A percentile compares a stretch with the other conserved stretches of the same genome.
phyloP scores from a whole-genome alignment of 2,329 filamentous ascomycete species.

The Aspergillus costaricaensis region DNA sequence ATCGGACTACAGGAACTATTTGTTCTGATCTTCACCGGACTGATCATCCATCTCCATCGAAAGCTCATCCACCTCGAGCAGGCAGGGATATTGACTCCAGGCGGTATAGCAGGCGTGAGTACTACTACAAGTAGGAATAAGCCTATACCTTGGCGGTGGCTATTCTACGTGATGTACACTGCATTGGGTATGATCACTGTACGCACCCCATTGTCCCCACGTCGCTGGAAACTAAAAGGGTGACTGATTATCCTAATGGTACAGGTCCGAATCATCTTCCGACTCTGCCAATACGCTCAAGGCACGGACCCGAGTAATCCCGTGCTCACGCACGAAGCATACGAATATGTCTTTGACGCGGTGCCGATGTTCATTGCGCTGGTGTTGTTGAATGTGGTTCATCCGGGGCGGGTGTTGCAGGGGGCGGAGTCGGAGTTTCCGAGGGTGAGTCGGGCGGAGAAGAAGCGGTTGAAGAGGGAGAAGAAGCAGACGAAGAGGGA shows the following conservation, averaged over 20 bases:
- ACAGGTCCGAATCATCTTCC: constrained; percentile 61
- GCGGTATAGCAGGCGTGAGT: too few species aligned
- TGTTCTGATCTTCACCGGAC: constrained; percentile 49
- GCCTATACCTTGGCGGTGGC: constrained; percentile 21
- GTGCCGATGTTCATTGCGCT: constrained; percentile 57
- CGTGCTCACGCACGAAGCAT: constrained; percentile 64
- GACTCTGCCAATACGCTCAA: constrained; percentile 60
- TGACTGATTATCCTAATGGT: too few species aligned
- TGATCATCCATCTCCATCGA: constrained; percentile 45
- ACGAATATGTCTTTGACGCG: constrained; percentile 56
- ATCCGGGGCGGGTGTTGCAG: constrained; percentile 52
- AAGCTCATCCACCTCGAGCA: constrained; percentile 29
- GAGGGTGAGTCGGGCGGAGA: constrained; percentile 44
- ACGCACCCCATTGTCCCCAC: too few species aligned
- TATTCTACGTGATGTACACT: constrained; percentile 46
- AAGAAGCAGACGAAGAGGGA: constrained; percentile 37
- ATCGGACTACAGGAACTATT: constrained; percentile 56
- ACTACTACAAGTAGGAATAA: constrained; percentile 15
- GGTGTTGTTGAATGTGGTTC: constrained; percentile 46
- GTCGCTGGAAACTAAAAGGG: too few species aligned
- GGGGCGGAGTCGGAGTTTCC: constrained; percentile 53
- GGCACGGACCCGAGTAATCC: constrained; percentile 60
- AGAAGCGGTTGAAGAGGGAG: constrained; percentile 44
- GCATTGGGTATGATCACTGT: constrained; percentile 48
- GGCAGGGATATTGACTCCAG: constrained; percentile 26